phyloP scores from a whole-genome alignment of 805 yeast genomes.

The Metschnikowia amazonensis region DNA sequence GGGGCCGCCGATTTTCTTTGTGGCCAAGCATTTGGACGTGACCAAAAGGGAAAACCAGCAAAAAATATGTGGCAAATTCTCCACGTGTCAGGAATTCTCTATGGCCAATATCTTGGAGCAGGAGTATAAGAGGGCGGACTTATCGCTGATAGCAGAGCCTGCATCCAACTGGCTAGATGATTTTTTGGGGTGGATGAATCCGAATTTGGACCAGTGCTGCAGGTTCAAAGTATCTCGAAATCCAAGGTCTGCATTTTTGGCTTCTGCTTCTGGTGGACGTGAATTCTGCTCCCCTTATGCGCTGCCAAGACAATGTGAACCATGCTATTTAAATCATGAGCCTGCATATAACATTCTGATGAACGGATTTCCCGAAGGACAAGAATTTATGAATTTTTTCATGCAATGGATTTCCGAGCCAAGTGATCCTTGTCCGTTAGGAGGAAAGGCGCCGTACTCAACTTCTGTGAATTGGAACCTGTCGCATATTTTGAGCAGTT shows the following conservation, averaged over 20 bases:
- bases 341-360: conserved; percentile 67
- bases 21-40: conserved; percentile 64
- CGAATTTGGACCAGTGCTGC: conserved; percentile 83
- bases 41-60: conserved; percentile 63
- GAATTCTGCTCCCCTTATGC: conserved; percentile 66
- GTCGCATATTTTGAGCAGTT: conserved; percentile 47
- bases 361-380: conserved; percentile 77
- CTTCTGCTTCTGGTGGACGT: not conserved
- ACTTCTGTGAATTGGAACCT: conserved; percentile 38
- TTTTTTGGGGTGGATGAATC: conserved; percentile 81
- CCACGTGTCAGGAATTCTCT: conserved; percentile 77
- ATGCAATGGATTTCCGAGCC: conserved; percentile 79
- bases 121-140: conserved; percentile 64
- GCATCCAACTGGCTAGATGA: conserved; percentile 93
- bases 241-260: too few species aligned
- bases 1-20: conserved; percentile 91
- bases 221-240: conserved; percentile 47
- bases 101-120: conserved; percentile 78
- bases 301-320: conserved; percentile 66
- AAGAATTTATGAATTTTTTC: conserved; percentile 68
- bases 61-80: conserved; percentile 79
- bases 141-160: conserved; percentile 73
- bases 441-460: conserved; percentile 91
- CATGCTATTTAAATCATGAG: conserved; percentile 60
- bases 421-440: conserved; percentile 89